Conservation (phyloP, 371 early-diverging fungal species). For the Funneliformis caledonium region DNA sequence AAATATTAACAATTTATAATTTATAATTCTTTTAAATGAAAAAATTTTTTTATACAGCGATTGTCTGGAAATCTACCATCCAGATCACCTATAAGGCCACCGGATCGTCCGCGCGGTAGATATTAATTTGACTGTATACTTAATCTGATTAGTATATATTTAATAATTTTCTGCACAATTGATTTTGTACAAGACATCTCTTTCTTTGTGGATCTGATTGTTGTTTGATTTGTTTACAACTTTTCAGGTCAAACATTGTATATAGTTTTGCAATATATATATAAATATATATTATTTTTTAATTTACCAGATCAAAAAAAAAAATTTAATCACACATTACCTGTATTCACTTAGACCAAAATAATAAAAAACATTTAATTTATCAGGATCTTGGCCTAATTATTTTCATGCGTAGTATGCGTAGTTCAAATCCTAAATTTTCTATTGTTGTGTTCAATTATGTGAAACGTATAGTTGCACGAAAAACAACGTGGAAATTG, state of each 20-base stretch:
- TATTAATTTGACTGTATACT: background rate
- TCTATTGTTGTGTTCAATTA: too few relatives aligned
- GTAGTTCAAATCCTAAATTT: too few relatives aligned
- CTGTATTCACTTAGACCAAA: too few relatives aligned
- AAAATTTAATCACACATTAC: too few relatives aligned
- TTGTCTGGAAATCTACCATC: background rate
- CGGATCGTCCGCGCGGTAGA: constrained; percentile 16
- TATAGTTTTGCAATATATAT: constrained; percentile 31
- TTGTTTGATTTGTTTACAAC: background rate
- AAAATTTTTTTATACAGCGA: constrained; percentile 4
- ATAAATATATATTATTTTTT: too few relatives aligned
- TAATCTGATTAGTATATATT: background rate
- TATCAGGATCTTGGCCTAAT: too few relatives aligned
- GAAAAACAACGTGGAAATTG: too few relatives aligned
- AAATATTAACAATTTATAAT: background rate
- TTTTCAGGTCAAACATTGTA: constrained; percentile 6
- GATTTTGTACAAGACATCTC: background rate
- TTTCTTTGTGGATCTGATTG: background rate
- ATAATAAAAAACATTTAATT: too few relatives aligned
- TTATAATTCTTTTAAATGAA: background rate
- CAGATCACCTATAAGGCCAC: background rate
- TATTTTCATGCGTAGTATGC: too few relatives aligned
- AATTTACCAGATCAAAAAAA: too few relatives aligned
- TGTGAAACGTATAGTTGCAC: too few relatives aligned
- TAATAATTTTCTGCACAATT: constrained; percentile 1